Base-by-base conservation (phyloP, 1,284 basidiomycete species). In the Ceratobasidium papillatum region DNA sequence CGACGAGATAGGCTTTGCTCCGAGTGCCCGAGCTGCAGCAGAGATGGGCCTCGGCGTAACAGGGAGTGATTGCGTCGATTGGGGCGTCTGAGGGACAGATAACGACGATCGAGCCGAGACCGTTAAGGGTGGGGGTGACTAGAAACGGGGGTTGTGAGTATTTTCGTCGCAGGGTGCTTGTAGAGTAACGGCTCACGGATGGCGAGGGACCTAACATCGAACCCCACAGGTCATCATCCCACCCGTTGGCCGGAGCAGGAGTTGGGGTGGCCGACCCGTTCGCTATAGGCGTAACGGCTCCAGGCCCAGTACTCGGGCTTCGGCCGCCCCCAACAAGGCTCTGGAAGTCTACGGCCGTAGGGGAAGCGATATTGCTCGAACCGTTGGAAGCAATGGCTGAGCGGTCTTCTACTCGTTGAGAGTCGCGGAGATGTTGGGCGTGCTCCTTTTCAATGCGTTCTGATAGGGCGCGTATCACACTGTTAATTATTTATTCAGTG, bases 401-500 rank as follows among this genome's bases (percentile, higher is more conserved):
- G n/a, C 87, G 87, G 79, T 94, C 92, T 79, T 95, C 94, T 51
- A 94, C 84, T 32, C 94, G 86, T 78, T 94, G 93, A 2, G 93
- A 91, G 80, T 95, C 94, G 38, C 91, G 88, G 17, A 96, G 83
- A 80, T 92, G 94, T 79, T 93, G 91, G 77, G 91, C 85, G 78
- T 96, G 95, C 80, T 97, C 95, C 78, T 88, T 88, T 82, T 95
- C 92, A 9, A 97, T 95, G 12, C 94, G 88, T 36, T 91, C 89
- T 19, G 91, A 90, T 69, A 85, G 80, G 25, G 79, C 77, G n/a
- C 81, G 80, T 73, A 84, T 82, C 30, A 81, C 82, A n/a, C 79
- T 79, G 79, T 81, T 81, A 22, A 59, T 9, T 11, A 41, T 32
- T 56, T 34, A 32, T 3, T 59, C 25, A 30, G 56, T 27, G 34